These are phyloP conservation scores for Kwoniella mangroviensis DNA, from an alignment of 768 basidiomycete species.

Conservation along the genomic window DNA sequence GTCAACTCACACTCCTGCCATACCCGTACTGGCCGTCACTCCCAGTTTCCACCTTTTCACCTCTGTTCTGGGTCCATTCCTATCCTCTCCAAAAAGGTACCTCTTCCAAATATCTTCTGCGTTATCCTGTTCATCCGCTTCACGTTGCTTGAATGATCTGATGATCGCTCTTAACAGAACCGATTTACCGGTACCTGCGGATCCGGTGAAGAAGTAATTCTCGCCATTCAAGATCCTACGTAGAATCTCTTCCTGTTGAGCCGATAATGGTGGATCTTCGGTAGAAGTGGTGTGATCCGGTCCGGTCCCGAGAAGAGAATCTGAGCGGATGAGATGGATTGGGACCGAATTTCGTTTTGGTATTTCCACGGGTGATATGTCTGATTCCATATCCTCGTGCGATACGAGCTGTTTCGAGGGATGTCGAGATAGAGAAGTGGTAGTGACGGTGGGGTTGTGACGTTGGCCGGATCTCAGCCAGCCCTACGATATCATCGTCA, in stretches of 20 bases:
- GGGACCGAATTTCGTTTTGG: not conserved
- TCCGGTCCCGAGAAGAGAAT: not conserved
- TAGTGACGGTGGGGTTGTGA: not conserved
- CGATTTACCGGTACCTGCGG: conserved; percentile 96
- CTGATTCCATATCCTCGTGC: not conserved
- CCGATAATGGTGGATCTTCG: conserved; percentile 28
- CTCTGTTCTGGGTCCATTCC: not conserved
- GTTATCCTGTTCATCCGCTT: conserved; percentile 10
- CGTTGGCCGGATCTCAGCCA: not conserved
- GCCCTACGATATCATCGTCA: not conserved
- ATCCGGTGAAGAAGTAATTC: conserved; percentile 93
- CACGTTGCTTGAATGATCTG: conserved; percentile 61
- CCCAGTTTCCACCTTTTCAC: conserved; percentile 39
- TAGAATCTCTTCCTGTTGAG: conserved; percentile 42
- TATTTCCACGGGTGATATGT: not conserved
- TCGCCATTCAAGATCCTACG: conserved; percentile 59
- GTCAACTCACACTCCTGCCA: conserved; percentile 64
- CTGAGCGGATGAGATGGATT: not conserved
- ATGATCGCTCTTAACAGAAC: conserved; percentile 92
- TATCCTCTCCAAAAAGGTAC: conserved; percentile 7
- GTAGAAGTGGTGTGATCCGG: not conserved
- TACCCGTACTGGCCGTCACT: conserved; percentile 93
- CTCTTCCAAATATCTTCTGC: conserved; percentile 12
- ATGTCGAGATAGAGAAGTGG: not conserved
- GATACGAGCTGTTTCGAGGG: not conserved